Conservation (phyloP, 768 basidiomycete species). For the Suillus sp. region DNA sequence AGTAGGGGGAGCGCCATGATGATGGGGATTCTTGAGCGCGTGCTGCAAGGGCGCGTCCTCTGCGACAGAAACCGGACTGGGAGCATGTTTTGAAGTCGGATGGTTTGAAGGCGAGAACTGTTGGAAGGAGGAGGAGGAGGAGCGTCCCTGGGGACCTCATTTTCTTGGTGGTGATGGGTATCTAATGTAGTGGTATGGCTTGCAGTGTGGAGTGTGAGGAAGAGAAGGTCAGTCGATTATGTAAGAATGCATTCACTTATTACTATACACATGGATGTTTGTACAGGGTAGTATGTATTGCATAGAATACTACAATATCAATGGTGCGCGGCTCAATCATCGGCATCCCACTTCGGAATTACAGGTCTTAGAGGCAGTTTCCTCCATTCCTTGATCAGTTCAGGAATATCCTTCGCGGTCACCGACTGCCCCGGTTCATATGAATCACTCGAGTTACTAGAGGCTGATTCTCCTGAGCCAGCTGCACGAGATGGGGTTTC, state of each 20-base stretch:
- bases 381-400: slow-evolving; percentile 21
- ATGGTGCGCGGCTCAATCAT: neutral
- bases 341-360: slow-evolving; percentile 32
- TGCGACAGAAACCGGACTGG: slow-evolving; percentile 95
- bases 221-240: neutral
- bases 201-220: neutral
- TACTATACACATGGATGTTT: neutral
- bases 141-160: slow-evolving; percentile 11
- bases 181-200: neutral
- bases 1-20: slow-evolving; percentile 87
- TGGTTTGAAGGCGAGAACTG: slow-evolving; percentile 59
- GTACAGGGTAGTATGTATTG: neutral
- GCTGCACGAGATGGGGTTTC: neutral
- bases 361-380: slow-evolving; percentile 21
- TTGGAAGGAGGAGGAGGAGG: slow-evolving; percentile 34
- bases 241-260: neutral
- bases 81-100: slow-evolving; percentile 93
- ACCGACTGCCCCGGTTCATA: neutral
- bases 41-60: slow-evolving; percentile 80
- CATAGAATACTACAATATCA: neutral
- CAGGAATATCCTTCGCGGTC: neutral
- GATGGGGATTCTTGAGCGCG: slow-evolving; percentile 61
- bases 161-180: neutral
- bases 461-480: neutral
- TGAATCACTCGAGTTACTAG: neutral